These are phyloP conservation scores for Smittium mucronatum DNA, from an alignment of 371 early-diverging fungal species.

Conservation along the genomic window DNA sequence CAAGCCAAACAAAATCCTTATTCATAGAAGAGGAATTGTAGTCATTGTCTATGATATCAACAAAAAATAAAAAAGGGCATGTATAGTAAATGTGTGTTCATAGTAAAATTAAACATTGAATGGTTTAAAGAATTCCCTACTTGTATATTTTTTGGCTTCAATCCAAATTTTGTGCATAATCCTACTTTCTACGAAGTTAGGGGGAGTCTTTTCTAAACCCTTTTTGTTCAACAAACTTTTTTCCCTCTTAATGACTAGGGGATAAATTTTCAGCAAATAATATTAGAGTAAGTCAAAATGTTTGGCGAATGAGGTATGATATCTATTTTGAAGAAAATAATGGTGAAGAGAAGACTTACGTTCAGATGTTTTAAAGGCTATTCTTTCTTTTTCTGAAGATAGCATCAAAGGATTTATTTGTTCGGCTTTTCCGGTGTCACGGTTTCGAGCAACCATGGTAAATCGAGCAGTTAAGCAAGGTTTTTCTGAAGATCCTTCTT, in stretches of 20 bases:
- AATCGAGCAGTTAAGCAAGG: slow-evolving; percentile 60
- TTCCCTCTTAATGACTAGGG: slow-evolving; percentile 42
- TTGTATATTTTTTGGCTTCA: slow-evolving; percentile 32
- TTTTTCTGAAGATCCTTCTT: not conserved
- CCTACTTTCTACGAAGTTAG: slow-evolving; percentile 65
- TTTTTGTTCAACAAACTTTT: slow-evolving; percentile 44
- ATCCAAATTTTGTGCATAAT: slow-evolving; percentile 70
- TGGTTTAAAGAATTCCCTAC: no score
- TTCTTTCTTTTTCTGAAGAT: slow-evolving; percentile 56
- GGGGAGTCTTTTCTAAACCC: slow-evolving; percentile 54
- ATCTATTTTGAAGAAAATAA: no score
- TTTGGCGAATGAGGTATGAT: no score
- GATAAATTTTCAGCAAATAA: slow-evolving; percentile 12
- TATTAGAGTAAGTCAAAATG: not conserved
- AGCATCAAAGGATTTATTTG: slow-evolving; percentile 60
- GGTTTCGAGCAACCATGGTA: slow-evolving; percentile 83
- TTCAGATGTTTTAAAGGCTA: slow-evolving; percentile 57
- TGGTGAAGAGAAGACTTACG: no score
- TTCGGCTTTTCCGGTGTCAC: slow-evolving; percentile 51
- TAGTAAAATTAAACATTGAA: no score
- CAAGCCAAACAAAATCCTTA: slow-evolving; percentile 55
- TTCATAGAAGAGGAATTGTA: slow-evolving; percentile 32
- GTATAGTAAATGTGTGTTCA: no score
- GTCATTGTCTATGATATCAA: slow-evolving; percentile 8
- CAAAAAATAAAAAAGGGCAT: no score